These are phyloP conservation scores for Xylaria curta DNA, from an alignment of 495 filamentous ascomycete genomes.

Conservation along the genomic window DNA sequence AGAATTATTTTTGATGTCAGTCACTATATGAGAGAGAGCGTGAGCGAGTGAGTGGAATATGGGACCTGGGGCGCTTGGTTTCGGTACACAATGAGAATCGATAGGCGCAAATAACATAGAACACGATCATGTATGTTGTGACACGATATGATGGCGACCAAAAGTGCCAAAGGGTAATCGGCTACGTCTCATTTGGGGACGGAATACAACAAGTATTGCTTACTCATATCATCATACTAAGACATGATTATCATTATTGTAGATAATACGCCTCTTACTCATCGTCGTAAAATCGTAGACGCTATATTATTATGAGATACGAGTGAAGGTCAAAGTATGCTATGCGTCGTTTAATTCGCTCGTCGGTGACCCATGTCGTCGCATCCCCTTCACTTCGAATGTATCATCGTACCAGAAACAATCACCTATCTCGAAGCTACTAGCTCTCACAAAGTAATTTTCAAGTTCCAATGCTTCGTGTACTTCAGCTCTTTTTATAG, in stretches of 20 bases:
- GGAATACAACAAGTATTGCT: neutral
- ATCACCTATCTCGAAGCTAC: neutral
- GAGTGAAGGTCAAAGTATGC: neutral
- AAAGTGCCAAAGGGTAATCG: neutral
- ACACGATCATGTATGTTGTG: neutral
- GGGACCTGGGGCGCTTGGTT: neutral
- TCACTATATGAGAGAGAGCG: neutral
- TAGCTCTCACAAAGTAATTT: neutral
- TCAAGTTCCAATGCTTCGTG: neutral
- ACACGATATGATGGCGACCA: neutral
- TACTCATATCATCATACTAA: neutral
- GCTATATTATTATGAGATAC: neutral
- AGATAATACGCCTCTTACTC: neutral
- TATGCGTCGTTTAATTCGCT: neutral
- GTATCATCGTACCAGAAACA: neutral
- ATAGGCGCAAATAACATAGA: neutral
- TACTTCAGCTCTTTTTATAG: neutral
- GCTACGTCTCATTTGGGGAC: conserved; percentile 1
- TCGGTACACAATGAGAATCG: neutral
- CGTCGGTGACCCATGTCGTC: neutral
- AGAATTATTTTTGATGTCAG: neutral
- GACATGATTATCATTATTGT: neutral
- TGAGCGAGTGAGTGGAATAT: neutral
- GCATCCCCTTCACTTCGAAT: neutral
- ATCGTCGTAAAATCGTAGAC: neutral